phyloP scores from a whole-genome alignment of 306 rosid species.

The Carpinus viminea region DNA sequence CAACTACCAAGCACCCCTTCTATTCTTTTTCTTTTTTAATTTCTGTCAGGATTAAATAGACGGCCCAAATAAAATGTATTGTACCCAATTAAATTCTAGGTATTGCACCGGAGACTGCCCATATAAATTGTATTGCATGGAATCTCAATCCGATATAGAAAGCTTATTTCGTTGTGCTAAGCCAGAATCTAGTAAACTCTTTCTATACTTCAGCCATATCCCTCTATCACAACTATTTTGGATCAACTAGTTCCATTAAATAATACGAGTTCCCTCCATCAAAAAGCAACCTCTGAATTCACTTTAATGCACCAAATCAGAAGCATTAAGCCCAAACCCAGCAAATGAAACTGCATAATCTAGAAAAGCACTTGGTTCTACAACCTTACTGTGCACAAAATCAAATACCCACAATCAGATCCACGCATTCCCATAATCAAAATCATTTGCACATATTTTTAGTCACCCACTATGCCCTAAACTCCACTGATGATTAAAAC shows the following conservation, averaged over 20 bases:
- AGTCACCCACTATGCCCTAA: not conserved
- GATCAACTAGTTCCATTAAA: not conserved
- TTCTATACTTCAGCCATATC: not conserved
- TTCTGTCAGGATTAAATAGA: too few species aligned
- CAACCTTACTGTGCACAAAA: not conserved
- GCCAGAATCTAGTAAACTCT: not conserved
- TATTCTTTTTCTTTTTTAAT: too few species aligned
- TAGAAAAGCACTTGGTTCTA: not conserved
- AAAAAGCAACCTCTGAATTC: not conserved
- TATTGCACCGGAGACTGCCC: too few species aligned
- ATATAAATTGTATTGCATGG: too few species aligned
- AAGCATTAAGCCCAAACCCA: not conserved
- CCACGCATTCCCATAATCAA: not conserved
- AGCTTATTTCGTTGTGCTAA: not conserved
- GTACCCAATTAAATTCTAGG: too few species aligned
- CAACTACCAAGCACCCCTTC: too few species aligned
- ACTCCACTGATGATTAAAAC: not conserved
- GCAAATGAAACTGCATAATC: not conserved
- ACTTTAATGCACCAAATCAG: not conserved
- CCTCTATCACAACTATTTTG: not conserved
- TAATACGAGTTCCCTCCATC: not conserved
- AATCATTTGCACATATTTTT: not conserved
- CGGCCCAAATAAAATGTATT: too few species aligned
- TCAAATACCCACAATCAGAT: conserved; percentile 8
- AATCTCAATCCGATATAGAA: too few species aligned